A percentile compares a stretch with the other conserved stretches of the same genome.
Evolutionary conservation across 441 rosid genomes (phyloP).

Genomic region (Theobroma grandiflorum): DNA sequence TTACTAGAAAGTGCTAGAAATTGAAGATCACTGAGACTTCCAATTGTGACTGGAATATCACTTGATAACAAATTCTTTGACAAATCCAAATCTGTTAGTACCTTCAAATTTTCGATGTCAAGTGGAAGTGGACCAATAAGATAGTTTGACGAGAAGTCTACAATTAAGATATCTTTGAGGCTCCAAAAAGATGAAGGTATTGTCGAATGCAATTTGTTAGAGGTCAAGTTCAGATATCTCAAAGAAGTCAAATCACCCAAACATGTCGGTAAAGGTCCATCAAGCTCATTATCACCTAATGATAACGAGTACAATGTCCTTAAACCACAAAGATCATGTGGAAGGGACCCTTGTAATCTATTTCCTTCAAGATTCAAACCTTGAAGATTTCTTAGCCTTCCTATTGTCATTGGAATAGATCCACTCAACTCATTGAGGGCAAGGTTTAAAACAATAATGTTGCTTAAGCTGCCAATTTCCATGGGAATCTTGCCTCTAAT

Average conservation of each 20-base stretch:
- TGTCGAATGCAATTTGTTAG: conserved; percentile 16
- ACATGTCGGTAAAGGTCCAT: conserved; percentile 27
- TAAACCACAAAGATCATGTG: conserved; percentile 21
- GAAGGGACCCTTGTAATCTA: conserved; percentile 15
- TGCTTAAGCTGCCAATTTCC: conserved; percentile 23
- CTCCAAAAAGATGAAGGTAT: conserved; percentile 32
- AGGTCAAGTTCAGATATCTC: neutral
- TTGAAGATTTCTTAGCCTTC: conserved; percentile 25
- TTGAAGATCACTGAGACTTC: conserved; percentile 14
- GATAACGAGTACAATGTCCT: neutral
- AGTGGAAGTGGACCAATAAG: conserved; percentile 23
- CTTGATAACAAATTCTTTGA: conserved; percentile 35
- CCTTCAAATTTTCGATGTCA: conserved; percentile 33
- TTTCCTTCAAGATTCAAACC: neutral
- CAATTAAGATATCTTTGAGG: conserved; percentile 16
- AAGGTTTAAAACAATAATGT: neutral
- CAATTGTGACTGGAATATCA: conserved; percentile 26
- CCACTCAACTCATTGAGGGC: conserved; percentile 12
- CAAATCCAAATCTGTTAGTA: neutral
- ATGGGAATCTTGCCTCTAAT: conserved; percentile 19
- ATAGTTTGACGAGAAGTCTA: conserved; percentile 33
- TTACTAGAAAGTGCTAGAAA: conserved; percentile 24
- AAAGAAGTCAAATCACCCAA: conserved; percentile 24
- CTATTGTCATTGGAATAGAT: conserved; percentile 22
- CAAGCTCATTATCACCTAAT: conserved; percentile 8